Conservation (phyloP, 2,329 filamentous ascomycete species). For the Massarina eburnea region DNA sequence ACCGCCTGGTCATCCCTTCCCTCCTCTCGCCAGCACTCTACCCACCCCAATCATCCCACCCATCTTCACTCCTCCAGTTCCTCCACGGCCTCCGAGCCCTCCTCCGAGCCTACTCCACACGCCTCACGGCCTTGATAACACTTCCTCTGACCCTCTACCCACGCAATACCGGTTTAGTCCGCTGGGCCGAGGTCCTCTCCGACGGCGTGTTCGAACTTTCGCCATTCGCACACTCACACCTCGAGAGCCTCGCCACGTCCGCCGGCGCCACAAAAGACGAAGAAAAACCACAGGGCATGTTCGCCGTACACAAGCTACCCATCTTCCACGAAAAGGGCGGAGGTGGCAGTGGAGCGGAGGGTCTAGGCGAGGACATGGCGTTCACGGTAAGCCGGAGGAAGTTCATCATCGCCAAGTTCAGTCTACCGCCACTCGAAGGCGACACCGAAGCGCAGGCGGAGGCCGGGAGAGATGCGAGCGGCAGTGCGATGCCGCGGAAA, state of each 20-base stretch:
- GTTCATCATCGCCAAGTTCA: conserved; percentile 84
- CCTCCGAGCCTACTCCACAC: conserved; percentile 65
- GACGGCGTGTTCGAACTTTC: conserved; percentile 88
- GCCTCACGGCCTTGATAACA: conserved; percentile 72
- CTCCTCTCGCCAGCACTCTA: conserved; percentile 88
- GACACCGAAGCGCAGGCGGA: conserved; percentile 65
- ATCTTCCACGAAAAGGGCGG: conserved; percentile 87
- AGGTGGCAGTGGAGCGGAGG: conserved; percentile 64
- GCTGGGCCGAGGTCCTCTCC: conserved; percentile 81
- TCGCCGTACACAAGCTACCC: conserved; percentile 80
- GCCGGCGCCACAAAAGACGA: conserved; percentile 60
- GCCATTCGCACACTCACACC: conserved; percentile 64
- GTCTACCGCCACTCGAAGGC: conserved; percentile 81
- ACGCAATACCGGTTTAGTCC: conserved; percentile 70
- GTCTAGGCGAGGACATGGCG: conserved; percentile 80
- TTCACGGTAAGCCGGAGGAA: conserved; percentile 85
- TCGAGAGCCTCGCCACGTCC: conserved; percentile 51
- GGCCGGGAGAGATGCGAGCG: conserved; percentile 32
- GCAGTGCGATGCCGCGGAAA: conserved; percentile 56
- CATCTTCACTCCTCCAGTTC: conserved; percentile 75
- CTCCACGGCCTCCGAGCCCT: conserved; percentile 76
- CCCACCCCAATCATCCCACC: conserved; percentile 66
- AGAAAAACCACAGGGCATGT: conserved; percentile 81
- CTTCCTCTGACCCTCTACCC: conserved; percentile 80
- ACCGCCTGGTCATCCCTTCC: conserved; percentile 81